Percentiles rank a stretch among this genome's conserved stretches.
These are phyloP conservation scores for Phytophthora tentaculata DNA, from an alignment of 352 stramenopile genomes.

Conservation along the genomic window DNA sequence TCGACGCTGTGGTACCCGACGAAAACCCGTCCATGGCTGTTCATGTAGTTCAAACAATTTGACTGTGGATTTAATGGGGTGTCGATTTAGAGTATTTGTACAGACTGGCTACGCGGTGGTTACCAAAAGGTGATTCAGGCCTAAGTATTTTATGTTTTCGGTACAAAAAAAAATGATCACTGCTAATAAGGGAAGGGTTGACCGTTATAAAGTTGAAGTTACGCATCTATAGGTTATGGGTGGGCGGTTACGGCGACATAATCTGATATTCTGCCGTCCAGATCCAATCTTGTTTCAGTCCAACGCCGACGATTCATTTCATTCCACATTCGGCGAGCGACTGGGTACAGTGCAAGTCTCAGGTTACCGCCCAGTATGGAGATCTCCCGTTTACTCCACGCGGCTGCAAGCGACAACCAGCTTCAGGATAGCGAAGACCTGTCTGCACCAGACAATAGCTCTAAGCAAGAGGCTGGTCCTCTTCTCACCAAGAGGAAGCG, in stretches of 20 bases:
- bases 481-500: slow-evolving; percentile 6
- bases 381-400: not conserved
- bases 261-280: not conserved
- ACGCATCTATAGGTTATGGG: no score
- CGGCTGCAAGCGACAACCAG: slow-evolving; percentile 8
- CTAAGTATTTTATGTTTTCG: no score
- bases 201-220: no score
- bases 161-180: no score
- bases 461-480: not conserved
- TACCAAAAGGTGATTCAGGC: no score
- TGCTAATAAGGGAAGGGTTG: no score
- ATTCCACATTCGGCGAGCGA: slow-evolving; percentile 4
- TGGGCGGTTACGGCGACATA: no score
- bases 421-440: slow-evolving; percentile 1
- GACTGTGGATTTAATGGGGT: no score
- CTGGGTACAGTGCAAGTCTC: slow-evolving; percentile 1
- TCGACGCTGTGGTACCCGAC: slow-evolving; percentile 1
- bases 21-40: slow-evolving; percentile 20
- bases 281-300: slow-evolving; percentile 6
- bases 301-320: not conserved
- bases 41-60: no score
- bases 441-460: not conserved
- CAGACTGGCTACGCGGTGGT: not conserved
- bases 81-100: slow-evolving; percentile 3
- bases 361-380: not conserved